Percentiles rank a stretch among this genome's conserved stretches.
These are phyloP conservation scores for Entomortierella chlamydospora DNA, from an alignment of 192 early-diverging fungal genomes.

Conservation along the genomic window DNA sequence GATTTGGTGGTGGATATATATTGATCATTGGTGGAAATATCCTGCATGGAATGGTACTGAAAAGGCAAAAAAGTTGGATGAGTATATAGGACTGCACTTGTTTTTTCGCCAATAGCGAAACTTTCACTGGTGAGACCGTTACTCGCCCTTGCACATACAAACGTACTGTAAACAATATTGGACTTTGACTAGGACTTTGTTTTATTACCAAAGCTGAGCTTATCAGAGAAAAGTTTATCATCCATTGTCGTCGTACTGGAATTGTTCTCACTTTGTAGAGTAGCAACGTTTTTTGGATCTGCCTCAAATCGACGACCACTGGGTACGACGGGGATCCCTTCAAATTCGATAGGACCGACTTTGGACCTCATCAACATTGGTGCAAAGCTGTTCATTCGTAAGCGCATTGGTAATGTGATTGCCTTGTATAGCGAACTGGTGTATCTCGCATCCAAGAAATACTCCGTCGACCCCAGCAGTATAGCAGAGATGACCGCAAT, in stretches of 20 bases:
- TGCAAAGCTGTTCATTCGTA: neutral
- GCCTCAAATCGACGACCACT: too few species aligned
- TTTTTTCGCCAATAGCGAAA: too few species aligned
- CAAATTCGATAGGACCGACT: slow-evolving; percentile 4
- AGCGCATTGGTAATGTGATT: neutral
- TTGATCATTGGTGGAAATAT: too few species aligned
- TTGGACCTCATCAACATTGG: slow-evolving; percentile 19
- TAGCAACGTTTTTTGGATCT: neutral
- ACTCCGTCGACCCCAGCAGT: neutral
- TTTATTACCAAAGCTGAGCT: too few species aligned
- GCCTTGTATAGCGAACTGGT: slow-evolving; percentile 9
- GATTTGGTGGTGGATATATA: too few species aligned
- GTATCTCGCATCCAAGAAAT: slow-evolving; percentile 2
- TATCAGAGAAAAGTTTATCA: neutral
- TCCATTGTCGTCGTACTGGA: neutral
- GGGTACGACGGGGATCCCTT: neutral
- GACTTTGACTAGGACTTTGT: too few species aligned
- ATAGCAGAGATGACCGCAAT: neutral
- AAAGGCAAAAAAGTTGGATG: too few species aligned
- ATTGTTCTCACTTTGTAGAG: neutral
- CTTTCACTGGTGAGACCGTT: too few species aligned
- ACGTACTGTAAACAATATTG: too few species aligned
- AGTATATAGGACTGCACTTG: too few species aligned
- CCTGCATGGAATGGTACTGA: too few species aligned
- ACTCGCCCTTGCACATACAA: too few species aligned